Conservation (phyloP, 2,329 filamentous ascomycete species). For the Dactylellina haptotyla region DNA sequence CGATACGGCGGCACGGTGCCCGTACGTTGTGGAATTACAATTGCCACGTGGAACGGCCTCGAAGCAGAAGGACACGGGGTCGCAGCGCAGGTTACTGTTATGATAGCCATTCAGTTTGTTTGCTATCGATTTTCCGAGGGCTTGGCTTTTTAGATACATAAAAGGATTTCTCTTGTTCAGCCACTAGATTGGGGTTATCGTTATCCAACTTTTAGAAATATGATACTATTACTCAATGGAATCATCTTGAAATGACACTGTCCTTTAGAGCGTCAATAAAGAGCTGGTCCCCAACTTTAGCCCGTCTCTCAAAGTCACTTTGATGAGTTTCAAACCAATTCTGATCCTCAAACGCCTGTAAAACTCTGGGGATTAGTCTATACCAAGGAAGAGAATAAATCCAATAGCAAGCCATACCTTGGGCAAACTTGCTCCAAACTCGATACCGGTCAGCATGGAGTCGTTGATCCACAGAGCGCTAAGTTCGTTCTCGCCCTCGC, state of each 20-base stretch:
- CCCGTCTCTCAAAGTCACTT: constrained; percentile 27
- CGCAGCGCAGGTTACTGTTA: too few species aligned
- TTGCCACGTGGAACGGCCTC: constrained; percentile 1
- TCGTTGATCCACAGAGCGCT: constrained; percentile 46
- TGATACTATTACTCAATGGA: not conserved
- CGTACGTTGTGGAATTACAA: constrained; percentile 40
- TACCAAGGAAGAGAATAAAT: not conserved
- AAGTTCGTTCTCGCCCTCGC: constrained; percentile 43
- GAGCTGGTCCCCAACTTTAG: constrained; percentile 25
- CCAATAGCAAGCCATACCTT: constrained; percentile 21
- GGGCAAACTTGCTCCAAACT: constrained; percentile 38
- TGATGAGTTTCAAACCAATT: constrained; percentile 43
- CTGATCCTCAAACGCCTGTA: constrained; percentile 48
- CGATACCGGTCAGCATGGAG: constrained; percentile 37
- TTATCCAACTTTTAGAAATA: not conserved
- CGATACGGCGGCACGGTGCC: constrained; percentile 23
- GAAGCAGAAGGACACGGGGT: not conserved
- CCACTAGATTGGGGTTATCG: not conserved
- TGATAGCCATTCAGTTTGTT: too few species aligned
- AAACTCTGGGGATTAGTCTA: not conserved
- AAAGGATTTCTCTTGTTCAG: too few species aligned
- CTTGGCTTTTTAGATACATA: too few species aligned
- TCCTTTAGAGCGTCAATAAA: constrained; percentile 36
- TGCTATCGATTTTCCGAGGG: too few species aligned
- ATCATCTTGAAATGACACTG: constrained; percentile 22